Conservation (phyloP, 2,329 filamentous ascomycete genomes). For the Colletotrichum sp. region DNA sequence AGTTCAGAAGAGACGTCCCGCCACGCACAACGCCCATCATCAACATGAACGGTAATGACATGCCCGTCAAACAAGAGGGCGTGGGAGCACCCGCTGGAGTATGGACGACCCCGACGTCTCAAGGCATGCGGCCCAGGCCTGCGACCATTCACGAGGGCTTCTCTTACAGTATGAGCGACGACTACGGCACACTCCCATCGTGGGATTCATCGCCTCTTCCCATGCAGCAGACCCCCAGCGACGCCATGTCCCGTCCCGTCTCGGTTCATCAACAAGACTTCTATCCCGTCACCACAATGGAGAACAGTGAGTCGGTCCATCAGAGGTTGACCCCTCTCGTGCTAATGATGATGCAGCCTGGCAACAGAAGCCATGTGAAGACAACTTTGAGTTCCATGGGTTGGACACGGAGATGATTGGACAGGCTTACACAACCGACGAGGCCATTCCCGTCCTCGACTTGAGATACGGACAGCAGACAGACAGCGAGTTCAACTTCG, state of each 20-base stretch:
- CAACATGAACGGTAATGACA: constrained; percentile 58
- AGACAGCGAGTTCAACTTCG: constrained; percentile 59
- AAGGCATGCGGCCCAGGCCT: constrained; percentile 56
- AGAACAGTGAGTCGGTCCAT: constrained; percentile 48
- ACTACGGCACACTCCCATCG: constrained; percentile 55
- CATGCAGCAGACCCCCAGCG: constrained; percentile 55
- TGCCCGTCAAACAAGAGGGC: constrained; percentile 52
- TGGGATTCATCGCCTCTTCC: constrained; percentile 64
- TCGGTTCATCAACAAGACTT: constrained; percentile 62
- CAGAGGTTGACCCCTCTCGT: neutral
- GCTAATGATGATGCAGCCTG: constrained; percentile 32
- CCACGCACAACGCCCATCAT: constrained; percentile 47
- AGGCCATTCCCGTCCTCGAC: constrained; percentile 67
- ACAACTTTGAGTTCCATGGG: constrained; percentile 58
- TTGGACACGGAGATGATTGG: constrained; percentile 67
- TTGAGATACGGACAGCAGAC: constrained; percentile 54
- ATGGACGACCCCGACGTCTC: constrained; percentile 62
- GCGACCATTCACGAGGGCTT: constrained; percentile 67
- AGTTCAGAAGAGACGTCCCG: constrained; percentile 50
- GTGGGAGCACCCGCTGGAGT: constrained; percentile 50
- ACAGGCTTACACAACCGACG: constrained; percentile 67
- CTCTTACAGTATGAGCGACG: constrained; percentile 61
- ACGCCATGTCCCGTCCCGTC: constrained; percentile 58
- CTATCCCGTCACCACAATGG: constrained; percentile 55
- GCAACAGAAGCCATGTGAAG: constrained; percentile 63